These are phyloP conservation scores for Jaltomata sinuosa DNA, from an alignment of 257 asterid genomes.

Conservation along the genomic window DNA sequence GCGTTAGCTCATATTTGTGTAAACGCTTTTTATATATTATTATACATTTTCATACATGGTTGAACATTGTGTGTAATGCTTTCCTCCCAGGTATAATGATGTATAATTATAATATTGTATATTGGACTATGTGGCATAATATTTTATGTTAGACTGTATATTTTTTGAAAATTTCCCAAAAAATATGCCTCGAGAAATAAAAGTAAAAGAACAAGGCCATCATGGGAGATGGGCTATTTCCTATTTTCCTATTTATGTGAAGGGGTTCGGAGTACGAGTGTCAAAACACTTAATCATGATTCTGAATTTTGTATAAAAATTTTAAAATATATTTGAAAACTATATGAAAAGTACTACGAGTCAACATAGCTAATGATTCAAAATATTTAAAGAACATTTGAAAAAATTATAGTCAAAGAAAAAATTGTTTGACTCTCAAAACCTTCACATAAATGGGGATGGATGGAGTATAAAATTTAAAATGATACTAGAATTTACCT, in stretches of 20 bases:
- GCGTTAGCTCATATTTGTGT: background rate
- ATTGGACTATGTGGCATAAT: background rate
- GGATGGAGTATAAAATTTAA: background rate
- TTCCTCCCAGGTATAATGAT: background rate
- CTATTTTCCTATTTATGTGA: background rate
- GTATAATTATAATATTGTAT: background rate
- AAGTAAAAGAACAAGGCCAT: background rate
- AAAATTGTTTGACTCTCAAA: background rate
- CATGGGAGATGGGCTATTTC: background rate
- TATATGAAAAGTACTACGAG: background rate
- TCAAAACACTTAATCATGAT: background rate
- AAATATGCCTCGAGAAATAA: background rate
- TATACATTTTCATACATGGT: background rate
- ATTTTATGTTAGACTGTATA: background rate
- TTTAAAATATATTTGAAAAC: background rate
- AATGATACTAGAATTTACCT: background rate
- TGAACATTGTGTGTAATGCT: background rate
- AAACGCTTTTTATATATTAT: background rate
- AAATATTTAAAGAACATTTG: background rate
- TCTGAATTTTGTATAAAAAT: background rate
- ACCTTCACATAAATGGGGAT: background rate
- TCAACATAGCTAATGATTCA: background rate
- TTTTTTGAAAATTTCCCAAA: fast-evolving
- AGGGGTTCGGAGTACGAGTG: background rate
- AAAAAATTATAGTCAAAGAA: background rate